Evolutionary conservation across 495 filamentous ascomycete species (phyloP), one percentile per base, ranked within the genome.

Genomic region (Penicillium coprophilum): DNA sequence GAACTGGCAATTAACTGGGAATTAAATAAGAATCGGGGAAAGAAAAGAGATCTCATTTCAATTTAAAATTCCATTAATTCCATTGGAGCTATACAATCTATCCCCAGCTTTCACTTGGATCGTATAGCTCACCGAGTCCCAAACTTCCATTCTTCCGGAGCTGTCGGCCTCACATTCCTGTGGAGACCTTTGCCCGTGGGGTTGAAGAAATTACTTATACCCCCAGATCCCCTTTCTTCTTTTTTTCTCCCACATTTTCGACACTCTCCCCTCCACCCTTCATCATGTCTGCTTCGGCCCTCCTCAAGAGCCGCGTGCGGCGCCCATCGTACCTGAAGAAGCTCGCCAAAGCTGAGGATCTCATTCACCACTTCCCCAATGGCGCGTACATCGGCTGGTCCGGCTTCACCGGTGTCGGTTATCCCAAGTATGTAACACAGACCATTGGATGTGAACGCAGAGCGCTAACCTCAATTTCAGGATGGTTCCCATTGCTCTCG

Each of bases 361-460:
- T 95, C 50, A 78, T 96, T 47, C 79, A 87, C 52, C 79, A 87
- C 34, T 95, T 95, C 65, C 91, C 91, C 48, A 79, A 94, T 81
- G 87, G 85, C 67, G 71, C 88, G 9, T 93, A 92, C 67, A 82
- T 96, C 65, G 90, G 90, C 55, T 95, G 90, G 90, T 89, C 87
- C 60, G 91, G 91, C 23, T 96, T 96, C 70, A 96, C 91, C 23
- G 91, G 90, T 63, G 89, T 93, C 50, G 91, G 91, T 50, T 95
- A 95, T 72, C 90, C 90, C 49, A 94, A 94, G 87, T 88, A 78
- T 41, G 87, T 80, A 8, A 38, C 52, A 28, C 52, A 32, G 19
- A 6, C n/a, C 13, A 32, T 31, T 24, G 38, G 30, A 34, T 53
- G 40, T 10, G n/a, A 19, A 10, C 6, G 2, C 28, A 31, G 24